Evolutionary conservation across 805 yeast genomes (phyloP).

Genomic region (Huiozyma sinensis): DNA sequence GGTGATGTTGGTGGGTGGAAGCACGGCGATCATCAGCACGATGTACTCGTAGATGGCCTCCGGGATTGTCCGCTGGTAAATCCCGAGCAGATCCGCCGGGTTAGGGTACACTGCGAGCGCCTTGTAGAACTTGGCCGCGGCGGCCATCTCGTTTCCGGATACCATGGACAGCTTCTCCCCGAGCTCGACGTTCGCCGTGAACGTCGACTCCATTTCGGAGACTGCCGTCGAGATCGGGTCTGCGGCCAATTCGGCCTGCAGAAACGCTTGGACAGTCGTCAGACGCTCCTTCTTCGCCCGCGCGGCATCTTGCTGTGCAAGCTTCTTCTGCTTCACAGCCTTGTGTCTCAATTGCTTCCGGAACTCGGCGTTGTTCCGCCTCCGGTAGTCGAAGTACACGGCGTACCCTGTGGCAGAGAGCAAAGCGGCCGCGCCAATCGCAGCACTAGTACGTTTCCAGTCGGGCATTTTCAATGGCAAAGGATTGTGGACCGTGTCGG

Average conservation of each 20-base stretch:
- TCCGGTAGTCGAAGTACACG: slow-evolving; percentile 80
- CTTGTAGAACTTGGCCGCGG: slow-evolving; percentile 87
- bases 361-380: slow-evolving; percentile 75
- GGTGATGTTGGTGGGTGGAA: slow-evolving; percentile 76
- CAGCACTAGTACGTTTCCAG: slow-evolving; percentile 1
- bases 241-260: slow-evolving; percentile 51
- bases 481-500: too few relatives aligned
- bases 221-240: slow-evolving; percentile 71
- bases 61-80: slow-evolving; percentile 83
- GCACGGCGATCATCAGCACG: slow-evolving; percentile 79
- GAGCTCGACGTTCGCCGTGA: slow-evolving; percentile 69
- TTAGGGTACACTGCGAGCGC: slow-evolving; percentile 89
- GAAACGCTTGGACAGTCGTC: slow-evolving; percentile 47
- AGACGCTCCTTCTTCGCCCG: slow-evolving; percentile 46
- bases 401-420: slow-evolving; percentile 63
- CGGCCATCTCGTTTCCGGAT: slow-evolving; percentile 61
- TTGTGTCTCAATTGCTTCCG: slow-evolving; percentile 62
- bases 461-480: too few relatives aligned
- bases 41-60: slow-evolving; percentile 72
- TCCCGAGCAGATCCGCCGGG: slow-evolving; percentile 82
- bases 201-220: slow-evolving; percentile 61
- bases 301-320: slow-evolving; percentile 33
- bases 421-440: slow-evolving; percentile 27
- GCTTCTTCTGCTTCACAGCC: slow-evolving; percentile 49
- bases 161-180: slow-evolving; percentile 73